phyloP scores from a whole-genome alignment of 768 basidiomycete genomes.

The Mycena galericulata region DNA sequence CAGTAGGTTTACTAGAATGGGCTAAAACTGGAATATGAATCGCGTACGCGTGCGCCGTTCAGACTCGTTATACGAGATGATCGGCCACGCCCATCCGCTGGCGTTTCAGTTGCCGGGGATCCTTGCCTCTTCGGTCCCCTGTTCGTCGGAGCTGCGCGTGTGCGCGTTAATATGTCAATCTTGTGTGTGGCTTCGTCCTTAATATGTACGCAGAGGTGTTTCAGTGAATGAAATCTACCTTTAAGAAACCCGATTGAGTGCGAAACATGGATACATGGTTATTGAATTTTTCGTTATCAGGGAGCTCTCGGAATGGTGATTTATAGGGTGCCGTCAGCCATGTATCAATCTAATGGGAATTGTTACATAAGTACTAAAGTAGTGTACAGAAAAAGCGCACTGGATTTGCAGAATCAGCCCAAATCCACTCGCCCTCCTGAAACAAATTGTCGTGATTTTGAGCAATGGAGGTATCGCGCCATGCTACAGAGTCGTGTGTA shows the following conservation, averaged over 20 bases:
- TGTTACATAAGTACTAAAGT: no score
- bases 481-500: slow-evolving; percentile 51
- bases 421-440: slow-evolving; percentile 44
- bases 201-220: slow-evolving; percentile 19
- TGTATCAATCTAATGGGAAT: not conserved
- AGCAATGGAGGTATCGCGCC: slow-evolving; percentile 36
- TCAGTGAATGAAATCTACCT: slow-evolving; percentile 19
- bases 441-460: slow-evolving; percentile 40
- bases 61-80: no score
- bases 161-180: no score
- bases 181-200: slow-evolving; percentile 28
- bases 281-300: slow-evolving; percentile 15
- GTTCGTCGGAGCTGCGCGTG: no score
- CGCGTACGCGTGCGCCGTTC: no score
- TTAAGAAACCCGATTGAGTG: slow-evolving; percentile 23
- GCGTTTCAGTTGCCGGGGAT: no score
- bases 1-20: no score
- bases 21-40: no score
- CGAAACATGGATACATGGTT: slow-evolving; percentile 19
- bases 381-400: not conserved
- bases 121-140: no score
- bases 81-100: no score
- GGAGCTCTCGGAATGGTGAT: not conserved
- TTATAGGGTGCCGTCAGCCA: slow-evolving; percentile 24
- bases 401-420: slow-evolving; percentile 55